Conservation (phyloP, 306 rosid species). For the Arachis stenosperma region DNA sequence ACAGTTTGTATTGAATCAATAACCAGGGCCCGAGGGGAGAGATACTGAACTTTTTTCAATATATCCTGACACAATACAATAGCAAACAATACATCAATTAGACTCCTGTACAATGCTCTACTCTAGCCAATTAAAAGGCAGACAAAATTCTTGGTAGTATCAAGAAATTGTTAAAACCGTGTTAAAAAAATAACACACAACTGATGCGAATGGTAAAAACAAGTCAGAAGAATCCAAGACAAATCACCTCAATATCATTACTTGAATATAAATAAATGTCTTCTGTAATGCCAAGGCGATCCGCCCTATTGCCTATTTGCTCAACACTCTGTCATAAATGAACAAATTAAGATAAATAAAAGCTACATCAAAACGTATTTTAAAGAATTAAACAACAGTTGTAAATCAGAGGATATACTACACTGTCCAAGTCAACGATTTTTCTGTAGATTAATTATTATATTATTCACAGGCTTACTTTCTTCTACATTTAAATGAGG, state of each 20-base stretch:
- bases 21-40: conserved; percentile 74
- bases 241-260: conserved; percentile 80
- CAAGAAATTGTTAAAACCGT: conserved; percentile 17
- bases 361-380: conserved; percentile 9
- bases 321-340: conserved; percentile 72
- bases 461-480: background rate
- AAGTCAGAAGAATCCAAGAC: conserved; percentile 19
- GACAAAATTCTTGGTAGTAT: conserved; percentile 4
- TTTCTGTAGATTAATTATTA: conserved; percentile 15
- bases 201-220: background rate
- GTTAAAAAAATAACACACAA: conserved; percentile 23
- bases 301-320: conserved; percentile 94
- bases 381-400: conserved; percentile 16
- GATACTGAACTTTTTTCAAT: conserved; percentile 67
- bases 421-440: conserved; percentile 17
- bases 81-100: conserved; percentile 13
- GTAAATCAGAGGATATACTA: conserved; percentile 17
- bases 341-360: conserved; percentile 14
- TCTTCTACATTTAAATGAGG: background rate
- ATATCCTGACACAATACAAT: conserved; percentile 67
- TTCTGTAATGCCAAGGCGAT: conserved; percentile 69
- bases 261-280: conserved; percentile 86
- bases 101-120: conserved; percentile 20
- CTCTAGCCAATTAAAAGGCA: conserved; percentile 10
- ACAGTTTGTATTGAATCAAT: conserved; percentile 96